A percentile compares a stretch with the other conserved stretches of the same genome.
Evolutionary conservation across 2,329 filamentous ascomycete species (phyloP).

Genomic region (Ceratocystis diversiconidia): DNA sequence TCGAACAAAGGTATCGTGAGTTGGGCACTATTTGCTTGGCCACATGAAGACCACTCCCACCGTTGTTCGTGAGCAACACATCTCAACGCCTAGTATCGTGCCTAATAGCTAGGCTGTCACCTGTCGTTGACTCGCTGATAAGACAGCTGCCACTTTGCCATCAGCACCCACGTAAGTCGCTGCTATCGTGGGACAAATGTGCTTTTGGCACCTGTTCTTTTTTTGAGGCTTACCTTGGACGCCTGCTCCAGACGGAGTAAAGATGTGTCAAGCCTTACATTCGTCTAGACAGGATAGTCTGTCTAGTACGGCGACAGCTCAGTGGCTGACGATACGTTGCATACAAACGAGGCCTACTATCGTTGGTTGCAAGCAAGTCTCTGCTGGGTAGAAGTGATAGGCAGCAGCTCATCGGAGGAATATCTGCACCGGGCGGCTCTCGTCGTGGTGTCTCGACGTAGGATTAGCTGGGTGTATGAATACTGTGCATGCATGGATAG

Average conservation of each 20-base stretch:
- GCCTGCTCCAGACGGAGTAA: neutral
- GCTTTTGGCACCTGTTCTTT: neutral
- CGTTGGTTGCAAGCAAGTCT: neutral
- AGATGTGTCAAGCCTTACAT: constrained; percentile 1
- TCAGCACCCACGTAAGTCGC: neutral
- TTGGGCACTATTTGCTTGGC: neutral
- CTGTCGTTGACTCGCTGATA: neutral
- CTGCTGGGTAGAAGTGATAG: neutral
- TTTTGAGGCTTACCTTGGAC: neutral
- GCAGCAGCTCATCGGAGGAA: neutral
- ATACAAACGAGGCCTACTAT: constrained; percentile 1
- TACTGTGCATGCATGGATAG: neutral
- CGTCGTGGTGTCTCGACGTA: neutral
- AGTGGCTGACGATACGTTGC: neutral
- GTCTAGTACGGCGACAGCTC: neutral
- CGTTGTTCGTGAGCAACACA: neutral
- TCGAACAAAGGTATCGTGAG: neutral
- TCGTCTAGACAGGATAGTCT: neutral
- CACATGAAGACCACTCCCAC: neutral
- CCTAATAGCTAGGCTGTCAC: neutral
- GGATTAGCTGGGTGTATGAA: neutral
- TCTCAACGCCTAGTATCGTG: neutral
- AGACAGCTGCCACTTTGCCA: neutral
- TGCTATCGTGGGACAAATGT: neutral
- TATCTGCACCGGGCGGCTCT: neutral